Percentiles rank a stretch among this genome's conserved stretches.
These are phyloP conservation scores for Sporothrix brunneoviolacea DNA, from an alignment of 2,329 filamentous ascomycete species.

Conservation along the genomic window DNA sequence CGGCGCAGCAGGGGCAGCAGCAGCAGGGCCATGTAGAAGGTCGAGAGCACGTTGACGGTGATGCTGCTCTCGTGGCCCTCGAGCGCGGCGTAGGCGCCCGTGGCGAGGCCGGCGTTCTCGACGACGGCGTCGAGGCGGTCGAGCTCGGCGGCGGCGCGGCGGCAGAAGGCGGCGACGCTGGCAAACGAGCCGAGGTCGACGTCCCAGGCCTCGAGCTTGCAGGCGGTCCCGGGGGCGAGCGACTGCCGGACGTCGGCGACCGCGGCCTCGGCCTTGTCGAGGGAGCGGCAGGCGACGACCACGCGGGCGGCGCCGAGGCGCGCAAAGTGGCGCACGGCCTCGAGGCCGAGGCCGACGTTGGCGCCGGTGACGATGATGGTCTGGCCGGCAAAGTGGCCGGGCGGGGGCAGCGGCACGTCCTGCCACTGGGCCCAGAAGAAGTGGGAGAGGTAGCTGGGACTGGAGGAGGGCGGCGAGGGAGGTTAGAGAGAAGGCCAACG, in stretches of 20 bases:
- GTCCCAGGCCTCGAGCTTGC: slow-evolving; percentile 41
- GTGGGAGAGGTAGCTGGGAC: slow-evolving; percentile 10
- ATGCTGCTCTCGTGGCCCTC: slow-evolving; percentile 35
- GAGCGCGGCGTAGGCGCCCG: slow-evolving; percentile 11
- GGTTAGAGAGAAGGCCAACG: neutral
- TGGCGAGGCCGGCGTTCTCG: slow-evolving; percentile 33
- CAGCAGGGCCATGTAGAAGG: slow-evolving; percentile 36
- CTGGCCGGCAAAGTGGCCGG: slow-evolving; percentile 21
- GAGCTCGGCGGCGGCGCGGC: slow-evolving; percentile 23
- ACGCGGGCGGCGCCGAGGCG: slow-evolving; percentile 31
- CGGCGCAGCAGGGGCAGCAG: slow-evolving; percentile 36
- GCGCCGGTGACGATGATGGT: slow-evolving; percentile 33
- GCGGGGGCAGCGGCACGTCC: slow-evolving; percentile 19
- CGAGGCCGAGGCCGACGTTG: slow-evolving; percentile 33
- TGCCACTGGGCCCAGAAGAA: slow-evolving; percentile 19
- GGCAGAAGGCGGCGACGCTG: slow-evolving; percentile 37
- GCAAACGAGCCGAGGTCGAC: slow-evolving; percentile 43
- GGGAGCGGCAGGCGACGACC: slow-evolving; percentile 32
- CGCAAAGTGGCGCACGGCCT: slow-evolving; percentile 32
- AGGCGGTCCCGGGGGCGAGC: slow-evolving; percentile 17
- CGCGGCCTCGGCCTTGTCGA: slow-evolving; percentile 32
- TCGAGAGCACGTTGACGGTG: slow-evolving; percentile 42
- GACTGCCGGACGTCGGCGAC: slow-evolving; percentile 29
- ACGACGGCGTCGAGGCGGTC: slow-evolving; percentile 37
- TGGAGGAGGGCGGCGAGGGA: neutral